These are phyloP conservation scores for Cubamyces lactineus DNA, from an alignment of 768 basidiomycete species.

Conservation along the genomic window DNA sequence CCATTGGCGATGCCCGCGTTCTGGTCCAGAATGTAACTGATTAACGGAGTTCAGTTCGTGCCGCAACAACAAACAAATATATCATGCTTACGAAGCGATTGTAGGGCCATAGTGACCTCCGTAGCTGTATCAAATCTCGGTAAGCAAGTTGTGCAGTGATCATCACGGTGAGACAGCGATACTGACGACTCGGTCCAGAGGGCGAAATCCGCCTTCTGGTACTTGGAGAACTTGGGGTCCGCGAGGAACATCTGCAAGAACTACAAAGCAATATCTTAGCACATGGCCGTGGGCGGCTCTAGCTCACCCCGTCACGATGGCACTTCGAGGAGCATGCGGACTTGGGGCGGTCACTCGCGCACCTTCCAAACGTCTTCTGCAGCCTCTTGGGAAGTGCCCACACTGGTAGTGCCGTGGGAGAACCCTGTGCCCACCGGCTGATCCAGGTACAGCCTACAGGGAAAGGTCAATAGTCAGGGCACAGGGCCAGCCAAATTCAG, in stretches of 20 bases:
- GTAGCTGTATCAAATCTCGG: slow-evolving; percentile 30
- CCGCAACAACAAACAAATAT: neutral
- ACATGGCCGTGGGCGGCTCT: neutral
- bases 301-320: neutral
- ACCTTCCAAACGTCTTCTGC: slow-evolving; percentile 59
- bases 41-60: neutral
- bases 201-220: slow-evolving; percentile 49
- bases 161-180: slow-evolving; percentile 5
- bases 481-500: neutral
- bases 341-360: neutral
- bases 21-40: slow-evolving; percentile 56
- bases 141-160: slow-evolving; percentile 19
- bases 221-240: slow-evolving; percentile 56
- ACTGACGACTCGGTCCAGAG: slow-evolving; percentile 66
- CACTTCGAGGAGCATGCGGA: slow-evolving; percentile 1
- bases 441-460: slow-evolving; percentile 53
- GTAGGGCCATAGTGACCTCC: slow-evolving; percentile 46
- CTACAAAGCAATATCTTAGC: slow-evolving; percentile 9
- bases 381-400: slow-evolving; percentile 57
- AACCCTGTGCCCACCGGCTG: slow-evolving; percentile 67
- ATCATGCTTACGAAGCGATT: slow-evolving; percentile 36
- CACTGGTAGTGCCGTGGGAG: slow-evolving; percentile 54
- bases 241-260: slow-evolving; percentile 66
- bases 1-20: slow-evolving; percentile 58
- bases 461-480: neutral